A percentile compares a stretch with the other conserved stretches of the same genome.
phyloP scores from a whole-genome alignment of 768 basidiomycete species.

The Hericium rajendrae region DNA sequence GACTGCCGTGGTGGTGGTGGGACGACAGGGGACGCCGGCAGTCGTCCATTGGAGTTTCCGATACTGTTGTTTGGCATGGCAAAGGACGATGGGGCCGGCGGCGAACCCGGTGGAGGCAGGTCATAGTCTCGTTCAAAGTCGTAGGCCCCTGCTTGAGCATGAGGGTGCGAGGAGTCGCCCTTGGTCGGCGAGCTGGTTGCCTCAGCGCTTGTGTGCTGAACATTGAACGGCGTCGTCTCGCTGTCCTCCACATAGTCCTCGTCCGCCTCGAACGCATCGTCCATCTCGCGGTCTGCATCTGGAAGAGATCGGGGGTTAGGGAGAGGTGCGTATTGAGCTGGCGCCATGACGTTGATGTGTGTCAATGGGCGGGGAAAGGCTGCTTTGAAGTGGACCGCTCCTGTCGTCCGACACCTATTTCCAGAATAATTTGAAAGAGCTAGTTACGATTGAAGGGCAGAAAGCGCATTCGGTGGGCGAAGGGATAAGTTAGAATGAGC shows the following conservation, averaged over 20 bases:
- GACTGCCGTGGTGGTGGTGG: slow-evolving; percentile 29
- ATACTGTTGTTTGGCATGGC: slow-evolving; percentile 52
- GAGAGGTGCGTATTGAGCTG: slow-evolving; percentile 43
- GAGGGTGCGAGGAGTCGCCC: slow-evolving; percentile 14
- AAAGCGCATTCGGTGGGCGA: no score
- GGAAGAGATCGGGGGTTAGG: slow-evolving; percentile 36
- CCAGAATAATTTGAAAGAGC: no score
- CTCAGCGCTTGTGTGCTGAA: slow-evolving; percentile 13
- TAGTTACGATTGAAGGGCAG: no score
- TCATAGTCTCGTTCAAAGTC: slow-evolving; percentile 80
- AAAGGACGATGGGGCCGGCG: slow-evolving; percentile 46
- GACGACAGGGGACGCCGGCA: slow-evolving; percentile 41
- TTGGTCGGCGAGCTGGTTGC: slow-evolving; percentile 22
- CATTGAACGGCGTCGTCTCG: slow-evolving; percentile 30
- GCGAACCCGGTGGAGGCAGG: slow-evolving; percentile 71
- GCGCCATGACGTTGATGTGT: slow-evolving; percentile 25
- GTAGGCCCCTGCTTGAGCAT: slow-evolving; percentile 38
- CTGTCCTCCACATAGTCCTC: slow-evolving; percentile 39
- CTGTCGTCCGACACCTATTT: no score
- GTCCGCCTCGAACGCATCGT: slow-evolving; percentile 63
- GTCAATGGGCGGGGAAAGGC: not conserved
- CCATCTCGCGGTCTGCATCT: slow-evolving; percentile 51
- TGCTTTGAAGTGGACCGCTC: not conserved
- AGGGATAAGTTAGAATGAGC: no score
- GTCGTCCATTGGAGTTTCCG: slow-evolving; percentile 63